Base-by-base conservation (phyloP, 208 protist species). In the Crithidia bombi region DNA sequence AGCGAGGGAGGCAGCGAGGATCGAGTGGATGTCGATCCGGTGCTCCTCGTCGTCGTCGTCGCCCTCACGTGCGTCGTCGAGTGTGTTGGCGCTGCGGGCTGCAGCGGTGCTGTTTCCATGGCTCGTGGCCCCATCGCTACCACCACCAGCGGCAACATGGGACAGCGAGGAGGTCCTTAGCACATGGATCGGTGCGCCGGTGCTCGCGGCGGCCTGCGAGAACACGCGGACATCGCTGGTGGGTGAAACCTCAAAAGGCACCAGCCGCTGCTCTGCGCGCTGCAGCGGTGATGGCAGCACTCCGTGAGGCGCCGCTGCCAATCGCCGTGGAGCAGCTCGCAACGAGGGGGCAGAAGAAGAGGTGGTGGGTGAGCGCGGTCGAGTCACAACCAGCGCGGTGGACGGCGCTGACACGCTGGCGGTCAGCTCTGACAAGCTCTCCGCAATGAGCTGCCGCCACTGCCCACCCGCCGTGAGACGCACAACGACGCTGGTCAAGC, bases 361-460 rank as follows among this genome's bases (percentile, higher is more conserved):
- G 11, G 26, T 26, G 32, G 19, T 35, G 17, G 41, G 17, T 4
- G 57, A 59, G 5, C 23, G 3, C 26, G 55, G 3, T n/a, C 10
- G 26, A 1, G 57, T 26, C 23, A 11, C 23, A 10, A 49, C 11
- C 1, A 39, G 52, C 14, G 54, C 33, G 17, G 21, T 25, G 54
- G 49, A 33, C 17, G 19, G 25, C 69, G 30, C 44, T 2, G 6
- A 11, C 17, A 33, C 56, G 33, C 26, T 32, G 1, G 38, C 62
- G 5, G 65, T 66, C 46, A 89, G 38, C 9, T 76, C 73, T 19
- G 32, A 59, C 49, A 89, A 19, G 25, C 69, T 74, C 51, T 65
- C 75, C 25, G 63, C 49, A 3, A 89, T 55, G 9, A 85, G 66
- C 39, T 75, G 68, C 11, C 69, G 73, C 83, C 83, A 89, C 10